A percentile compares a stretch with the other conserved stretches of the same genome.
These are phyloP conservation scores for Calonectria fujianensis DNA, from an alignment of 2,329 filamentous ascomycete genomes.

Conservation along the genomic window DNA sequence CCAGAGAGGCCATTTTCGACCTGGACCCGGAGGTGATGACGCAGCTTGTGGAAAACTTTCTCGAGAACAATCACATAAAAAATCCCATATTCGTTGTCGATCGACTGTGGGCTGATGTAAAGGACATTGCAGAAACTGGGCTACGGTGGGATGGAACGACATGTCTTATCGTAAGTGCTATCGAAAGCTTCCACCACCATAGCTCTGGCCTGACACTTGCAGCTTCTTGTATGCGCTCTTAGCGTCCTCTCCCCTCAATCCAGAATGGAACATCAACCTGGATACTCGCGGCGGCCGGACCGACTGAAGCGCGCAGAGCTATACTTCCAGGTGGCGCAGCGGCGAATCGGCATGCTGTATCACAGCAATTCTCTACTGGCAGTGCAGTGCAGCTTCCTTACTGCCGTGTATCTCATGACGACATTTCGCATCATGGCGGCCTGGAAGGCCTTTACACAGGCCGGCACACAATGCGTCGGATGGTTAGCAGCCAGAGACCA, in stretches of 20 bases:
- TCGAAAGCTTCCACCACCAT: background rate
- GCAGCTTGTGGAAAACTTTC: conserved; percentile 49
- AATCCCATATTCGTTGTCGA: conserved; percentile 49
- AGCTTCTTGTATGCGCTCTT: conserved; percentile 50
- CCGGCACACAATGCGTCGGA: conserved; percentile 36
- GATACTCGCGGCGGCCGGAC: conserved; percentile 35
- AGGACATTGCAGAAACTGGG: conserved; percentile 41
- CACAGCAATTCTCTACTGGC: conserved; percentile 47
- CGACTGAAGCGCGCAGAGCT: conserved; percentile 41
- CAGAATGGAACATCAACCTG: conserved; percentile 30
- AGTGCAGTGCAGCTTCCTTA: conserved; percentile 49
- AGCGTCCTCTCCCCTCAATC: conserved; percentile 44
- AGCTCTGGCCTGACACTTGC: conserved; percentile 19
- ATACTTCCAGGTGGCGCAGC: conserved; percentile 48
- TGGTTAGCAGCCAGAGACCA: conserved; percentile 31
- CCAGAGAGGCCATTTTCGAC: conserved; percentile 40
- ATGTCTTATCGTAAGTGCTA: conserved; percentile 47
- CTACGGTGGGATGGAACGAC: conserved; percentile 48
- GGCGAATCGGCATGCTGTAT: conserved; percentile 49
- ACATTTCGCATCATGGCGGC: conserved; percentile 47
- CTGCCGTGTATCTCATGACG: conserved; percentile 48
- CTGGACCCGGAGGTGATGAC: conserved; percentile 42
- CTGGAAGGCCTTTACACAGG: conserved; percentile 50
- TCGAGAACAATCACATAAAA: conserved; percentile 48
- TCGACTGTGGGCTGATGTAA: conserved; percentile 42